These are phyloP conservation scores for Anthracocystis walkeri DNA, from an alignment of 1,284 basidiomycete species.

Conservation along the genomic window DNA sequence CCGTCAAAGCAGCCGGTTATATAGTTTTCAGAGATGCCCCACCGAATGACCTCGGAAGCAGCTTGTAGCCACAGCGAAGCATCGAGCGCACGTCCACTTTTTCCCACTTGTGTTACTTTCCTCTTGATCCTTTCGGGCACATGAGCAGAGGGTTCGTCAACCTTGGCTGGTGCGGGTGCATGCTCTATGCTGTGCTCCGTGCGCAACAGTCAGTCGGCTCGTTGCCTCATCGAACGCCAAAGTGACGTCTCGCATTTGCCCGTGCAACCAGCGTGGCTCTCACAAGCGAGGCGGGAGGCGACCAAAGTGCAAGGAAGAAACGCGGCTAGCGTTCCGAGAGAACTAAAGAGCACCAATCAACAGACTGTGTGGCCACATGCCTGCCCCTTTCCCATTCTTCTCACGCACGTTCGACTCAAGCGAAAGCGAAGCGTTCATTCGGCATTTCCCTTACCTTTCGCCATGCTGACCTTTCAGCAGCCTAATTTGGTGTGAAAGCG, in stretches of 20 bases:
- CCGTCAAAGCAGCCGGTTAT: conserved; percentile 2
- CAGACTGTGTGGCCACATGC: background rate
- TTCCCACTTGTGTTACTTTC: background rate
- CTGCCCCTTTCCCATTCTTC: background rate
- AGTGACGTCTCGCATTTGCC: conserved; percentile 2
- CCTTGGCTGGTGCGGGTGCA: conserved; percentile 4
- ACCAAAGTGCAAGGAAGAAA: background rate
- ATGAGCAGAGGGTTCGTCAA: background rate
- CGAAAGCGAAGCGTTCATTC: no score
- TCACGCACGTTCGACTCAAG: no score
- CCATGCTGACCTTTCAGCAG: no score
- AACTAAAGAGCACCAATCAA: background rate
- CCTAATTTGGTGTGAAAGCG: no score
- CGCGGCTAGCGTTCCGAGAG: background rate
- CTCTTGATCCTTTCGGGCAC: background rate
- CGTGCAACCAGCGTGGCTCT: background rate
- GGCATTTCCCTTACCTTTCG: no score
- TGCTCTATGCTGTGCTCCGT: conserved; percentile 7
- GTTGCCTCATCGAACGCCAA: conserved; percentile 10
- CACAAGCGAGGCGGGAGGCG: conserved; percentile 2
- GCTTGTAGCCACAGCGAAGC: background rate
- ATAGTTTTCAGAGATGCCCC: conserved; percentile 6
- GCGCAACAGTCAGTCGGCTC: background rate
- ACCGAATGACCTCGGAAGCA: background rate
- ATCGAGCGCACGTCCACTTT: background rate